Evolutionary conservation across 768 basidiomycete genomes (phyloP), one percentile per base, ranked within the genome.

Genomic region (Rhodotorula diobovata): DNA sequence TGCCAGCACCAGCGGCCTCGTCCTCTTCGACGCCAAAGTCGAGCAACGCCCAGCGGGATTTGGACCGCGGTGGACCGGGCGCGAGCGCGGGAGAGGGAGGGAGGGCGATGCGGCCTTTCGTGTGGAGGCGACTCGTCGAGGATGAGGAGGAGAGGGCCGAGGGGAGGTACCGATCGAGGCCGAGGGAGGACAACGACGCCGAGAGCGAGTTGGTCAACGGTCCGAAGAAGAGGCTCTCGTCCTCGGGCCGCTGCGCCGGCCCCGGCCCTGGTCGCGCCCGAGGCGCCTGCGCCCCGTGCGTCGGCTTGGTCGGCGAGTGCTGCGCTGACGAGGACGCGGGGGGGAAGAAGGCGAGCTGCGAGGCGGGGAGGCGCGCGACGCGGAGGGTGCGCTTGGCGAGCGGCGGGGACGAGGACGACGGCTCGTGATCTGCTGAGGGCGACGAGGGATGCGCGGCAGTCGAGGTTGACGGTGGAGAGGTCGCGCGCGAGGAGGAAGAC

Each of bases 281-380:
- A n/a, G n/a, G n/a, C n/a, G n/a, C n/a, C 18, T n/a, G n/a, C n/a
- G n/a, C 1, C 18, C 35, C 58, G 23, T 57, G 8, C 2, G 63
- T 14, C 41, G 34, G 15, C 41, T 60, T 57, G 39, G 46, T 8
- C 20, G 51, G 11, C 39, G 64, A 51, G n/a, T 60, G 25, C 2
- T 63, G n/a, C 48, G 46, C 16, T 46, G 37, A 67, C 18, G 53
- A 23, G 35, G 45, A 43, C n/a, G n/a, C n/a, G 1, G 69, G 55
- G 15, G 72, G 68, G 43, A 74, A 74, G 51, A 67, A 74, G 16
- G 73, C 67, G 32, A 74, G 63, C 12, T 63, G 48, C 14, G 62
- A 65, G 8, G 66, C 62, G 3, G 73, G 66, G 12, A 70, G 48
- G 14, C 66, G 66, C 25, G 56, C 54, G 48, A 74, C n/a, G 18